Base-by-base conservation (phyloP, 345 rosid genomes). In the Lepidium aucheri region DNA sequence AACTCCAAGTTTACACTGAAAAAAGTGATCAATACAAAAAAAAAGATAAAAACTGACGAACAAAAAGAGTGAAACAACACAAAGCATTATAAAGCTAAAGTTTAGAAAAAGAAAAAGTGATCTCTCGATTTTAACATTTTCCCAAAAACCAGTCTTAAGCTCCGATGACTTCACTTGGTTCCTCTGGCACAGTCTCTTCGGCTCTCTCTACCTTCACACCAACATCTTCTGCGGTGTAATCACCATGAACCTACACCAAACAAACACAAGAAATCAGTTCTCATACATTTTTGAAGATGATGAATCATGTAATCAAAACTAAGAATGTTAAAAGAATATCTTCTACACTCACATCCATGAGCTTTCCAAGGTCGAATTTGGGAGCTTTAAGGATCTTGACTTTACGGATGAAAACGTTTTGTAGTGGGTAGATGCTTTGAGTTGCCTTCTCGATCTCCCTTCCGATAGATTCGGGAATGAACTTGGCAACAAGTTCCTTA, bases 311-410 rank as follows among this genome's bases (percentile, higher is more conserved):
- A 2, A 34, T 6, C 1, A 51, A 10, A 15, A 6, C 9, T 26
- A 46, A 28, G 6, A 18, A n/a, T 13, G 18, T 1, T 17, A 26
- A 26, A 5, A 26, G 2, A 2, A 12, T 3, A n/a, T 68, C 14
- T 12, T 61, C 5, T 47, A 53, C 72, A 72, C 98, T 61, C 70
- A 70, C 98, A 80, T 90, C 98, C 98, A 93, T 93, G 75, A 93
- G 78, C 75, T 90, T 93, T 66, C 98, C 98, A n/a, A 93, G 94
- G 74, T 93, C 98, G 50, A 93, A 93, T 74, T 93, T 93, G 47
- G 98, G 98, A 43, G 98, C 86, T 63, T 93, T 93, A 57, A 93
- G 81, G 68, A 93, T 90, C 74, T 93, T 93, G 62, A 93, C 96
- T 79, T 93, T 93, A 28, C 98, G 80, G 55, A 93, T 88, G 79